Evolutionary conservation across 148 eudicot species (phyloP).

Genomic region (Pouteria glomerata): DNA sequence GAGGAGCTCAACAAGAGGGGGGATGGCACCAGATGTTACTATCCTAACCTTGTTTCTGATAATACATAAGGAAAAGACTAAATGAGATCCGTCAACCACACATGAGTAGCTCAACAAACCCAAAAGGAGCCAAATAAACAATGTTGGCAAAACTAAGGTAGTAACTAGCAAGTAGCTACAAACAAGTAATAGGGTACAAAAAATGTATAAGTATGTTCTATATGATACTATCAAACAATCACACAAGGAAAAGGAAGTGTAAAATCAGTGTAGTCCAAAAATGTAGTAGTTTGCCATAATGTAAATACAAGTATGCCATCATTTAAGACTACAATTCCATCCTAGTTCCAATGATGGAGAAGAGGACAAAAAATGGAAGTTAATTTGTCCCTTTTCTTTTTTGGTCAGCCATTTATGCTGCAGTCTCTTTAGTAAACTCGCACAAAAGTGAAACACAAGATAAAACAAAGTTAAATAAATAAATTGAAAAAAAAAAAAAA

Average conservation of each 20-base stretch:
- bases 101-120: conserved; percentile 1
- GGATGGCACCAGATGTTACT: conserved; percentile 61
- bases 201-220: neutral
- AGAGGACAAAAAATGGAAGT: too few species aligned
- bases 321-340: neutral
- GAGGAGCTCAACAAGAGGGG: conserved; percentile 64
- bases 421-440: neutral
- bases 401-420: too few species aligned
- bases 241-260: too few species aligned
- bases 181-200: neutral
- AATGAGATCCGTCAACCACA: conserved; percentile 3
- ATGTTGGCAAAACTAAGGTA: neutral
- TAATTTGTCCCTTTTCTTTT: too few species aligned
- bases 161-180: neutral
- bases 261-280: too few species aligned
- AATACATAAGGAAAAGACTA: neutral
- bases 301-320: too few species aligned
- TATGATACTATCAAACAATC: neutral
- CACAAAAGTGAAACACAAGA: neutral
- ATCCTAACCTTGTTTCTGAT: conserved; percentile 68
- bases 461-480: neutral
- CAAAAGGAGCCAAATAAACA: neutral
- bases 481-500: neutral
- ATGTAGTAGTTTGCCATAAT: too few species aligned
- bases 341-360: neutral